Percentiles rank a stretch among this genome's conserved stretches.
Conservation (phyloP, 306 rosid species). For the Glycyrrhiza uralensis region DNA sequence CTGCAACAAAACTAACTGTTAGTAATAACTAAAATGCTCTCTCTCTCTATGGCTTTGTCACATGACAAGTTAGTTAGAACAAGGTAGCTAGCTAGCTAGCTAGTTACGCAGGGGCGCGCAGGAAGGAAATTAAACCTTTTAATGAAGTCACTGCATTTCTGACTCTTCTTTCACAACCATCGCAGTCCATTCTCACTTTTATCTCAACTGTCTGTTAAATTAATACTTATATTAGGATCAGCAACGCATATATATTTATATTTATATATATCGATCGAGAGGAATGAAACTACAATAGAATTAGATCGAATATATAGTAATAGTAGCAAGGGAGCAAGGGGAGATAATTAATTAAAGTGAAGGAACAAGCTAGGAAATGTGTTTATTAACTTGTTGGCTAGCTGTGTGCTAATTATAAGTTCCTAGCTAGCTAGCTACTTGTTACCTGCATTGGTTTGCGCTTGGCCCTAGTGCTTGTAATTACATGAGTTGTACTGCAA, state of each 20-base stretch:
- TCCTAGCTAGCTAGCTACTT: no score
- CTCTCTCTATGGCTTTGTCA: neutral
- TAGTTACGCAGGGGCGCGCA: neutral
- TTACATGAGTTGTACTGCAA: slow-evolving; percentile 40
- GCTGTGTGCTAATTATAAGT: no score
- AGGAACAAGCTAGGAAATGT: no score
- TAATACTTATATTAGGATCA: neutral
- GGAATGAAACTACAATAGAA: neutral
- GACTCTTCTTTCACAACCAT: slow-evolving; percentile 89
- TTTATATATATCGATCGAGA: neutral
- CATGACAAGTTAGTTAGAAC: neutral
- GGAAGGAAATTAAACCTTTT: slow-evolving; percentile 54
- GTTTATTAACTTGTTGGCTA: no score
- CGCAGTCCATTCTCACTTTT: slow-evolving; percentile 83
- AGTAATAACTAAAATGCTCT: no score
- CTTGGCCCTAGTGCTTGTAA: slow-evolving; percentile 51
- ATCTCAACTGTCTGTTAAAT: slow-evolving; percentile 73
- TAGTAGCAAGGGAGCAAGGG: no score
- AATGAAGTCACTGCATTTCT: slow-evolving; percentile 56
- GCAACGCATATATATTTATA: neutral
- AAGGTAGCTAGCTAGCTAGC: neutral
- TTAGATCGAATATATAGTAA: no score
- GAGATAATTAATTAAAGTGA: no score
- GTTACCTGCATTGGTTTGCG: slow-evolving; percentile 79
- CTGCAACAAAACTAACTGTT: no score